phyloP scores from a whole-genome alignment of 2,329 filamentous ascomycete genomes.

The Ophiobolus disseminans region DNA sequence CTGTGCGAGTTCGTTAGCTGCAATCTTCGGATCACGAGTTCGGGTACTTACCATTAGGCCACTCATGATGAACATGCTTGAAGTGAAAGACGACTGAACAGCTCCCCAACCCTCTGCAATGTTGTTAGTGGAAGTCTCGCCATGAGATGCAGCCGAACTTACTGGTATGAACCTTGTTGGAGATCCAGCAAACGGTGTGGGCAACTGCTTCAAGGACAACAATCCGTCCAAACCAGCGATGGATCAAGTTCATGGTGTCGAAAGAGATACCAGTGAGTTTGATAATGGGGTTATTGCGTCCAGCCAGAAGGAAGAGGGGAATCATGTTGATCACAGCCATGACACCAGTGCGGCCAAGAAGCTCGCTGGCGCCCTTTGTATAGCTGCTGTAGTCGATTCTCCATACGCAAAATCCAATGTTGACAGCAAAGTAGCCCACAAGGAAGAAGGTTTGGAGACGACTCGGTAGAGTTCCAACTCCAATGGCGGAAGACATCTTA shows the following conservation, averaged over 20 bases:
- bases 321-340: slow-evolving; percentile 79
- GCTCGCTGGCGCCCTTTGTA: slow-evolving; percentile 73
- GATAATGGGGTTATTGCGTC: slow-evolving; percentile 81
- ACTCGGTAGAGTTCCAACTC: slow-evolving; percentile 58
- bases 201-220: slow-evolving; percentile 72
- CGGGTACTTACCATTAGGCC: slow-evolving; percentile 67
- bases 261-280: slow-evolving; percentile 75
- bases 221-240: slow-evolving; percentile 81
- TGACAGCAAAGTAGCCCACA: slow-evolving; percentile 57
- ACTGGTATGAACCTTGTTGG: slow-evolving; percentile 51
- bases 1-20: slow-evolving; percentile 60
- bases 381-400: slow-evolving; percentile 70
- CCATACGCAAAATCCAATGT: slow-evolving; percentile 55
- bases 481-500: slow-evolving; percentile 57
- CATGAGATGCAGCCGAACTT: slow-evolving; percentile 12
- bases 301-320: slow-evolving; percentile 75
- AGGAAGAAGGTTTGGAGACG: slow-evolving; percentile 58
- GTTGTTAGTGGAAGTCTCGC: slow-evolving; percentile 18
- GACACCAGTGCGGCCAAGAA: slow-evolving; percentile 72
- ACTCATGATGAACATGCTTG: slow-evolving; percentile 61
- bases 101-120: slow-evolving; percentile 58
- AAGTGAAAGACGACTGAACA: slow-evolving; percentile 50
- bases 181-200: slow-evolving; percentile 69
- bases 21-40: slow-evolving; percentile 66
- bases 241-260: slow-evolving; percentile 82